These are phyloP conservation scores for Coelastrella sp. DNA, from an alignment of 139 green algal genomes.

Conservation along the genomic window DNA sequence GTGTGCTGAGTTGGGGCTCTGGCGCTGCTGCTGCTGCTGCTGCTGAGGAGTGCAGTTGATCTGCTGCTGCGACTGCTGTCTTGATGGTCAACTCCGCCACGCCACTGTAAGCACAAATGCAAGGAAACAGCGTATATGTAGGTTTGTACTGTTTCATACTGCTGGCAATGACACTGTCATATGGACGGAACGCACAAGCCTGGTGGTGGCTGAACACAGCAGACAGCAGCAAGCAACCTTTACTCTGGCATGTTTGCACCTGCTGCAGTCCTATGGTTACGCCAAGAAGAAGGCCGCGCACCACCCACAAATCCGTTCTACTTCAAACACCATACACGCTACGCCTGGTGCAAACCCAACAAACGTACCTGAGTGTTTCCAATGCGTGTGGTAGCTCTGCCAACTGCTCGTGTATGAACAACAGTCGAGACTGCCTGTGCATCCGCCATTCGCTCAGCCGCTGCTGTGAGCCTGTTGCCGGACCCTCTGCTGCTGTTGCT, in stretches of 20 bases:
- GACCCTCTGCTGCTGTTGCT: constrained; percentile 2
- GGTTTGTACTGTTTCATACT: too few species aligned
- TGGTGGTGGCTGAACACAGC: too few species aligned
- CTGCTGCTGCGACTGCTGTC: constrained; percentile 16
- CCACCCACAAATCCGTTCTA: too few species aligned
- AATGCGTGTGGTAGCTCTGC: constrained; percentile 24
- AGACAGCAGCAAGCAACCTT: too few species aligned
- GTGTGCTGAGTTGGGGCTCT: neutral
- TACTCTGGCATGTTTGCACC: too few species aligned
- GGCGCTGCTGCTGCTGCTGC: neutral
- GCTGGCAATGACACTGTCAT: too few species aligned
- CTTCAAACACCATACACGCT: too few species aligned
- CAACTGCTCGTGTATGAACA: constrained; percentile 34
- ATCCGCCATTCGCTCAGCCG: constrained; percentile 42
- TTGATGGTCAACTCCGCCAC: constrained; percentile 27
- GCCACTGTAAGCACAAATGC: neutral
- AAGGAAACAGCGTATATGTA: neutral
- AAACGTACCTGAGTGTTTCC: constrained; percentile 26
- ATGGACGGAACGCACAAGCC: too few species aligned
- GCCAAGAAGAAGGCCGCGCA: too few species aligned
- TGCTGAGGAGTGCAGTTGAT: neutral
- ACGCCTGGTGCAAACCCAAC: too few species aligned
- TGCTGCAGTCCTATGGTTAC: too few species aligned
- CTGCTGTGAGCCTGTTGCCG: neutral
- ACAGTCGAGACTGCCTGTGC: constrained; percentile 27